Conservation (phyloP, 495 filamentous ascomycete genomes). For the Penicillium mononematosum region DNA sequence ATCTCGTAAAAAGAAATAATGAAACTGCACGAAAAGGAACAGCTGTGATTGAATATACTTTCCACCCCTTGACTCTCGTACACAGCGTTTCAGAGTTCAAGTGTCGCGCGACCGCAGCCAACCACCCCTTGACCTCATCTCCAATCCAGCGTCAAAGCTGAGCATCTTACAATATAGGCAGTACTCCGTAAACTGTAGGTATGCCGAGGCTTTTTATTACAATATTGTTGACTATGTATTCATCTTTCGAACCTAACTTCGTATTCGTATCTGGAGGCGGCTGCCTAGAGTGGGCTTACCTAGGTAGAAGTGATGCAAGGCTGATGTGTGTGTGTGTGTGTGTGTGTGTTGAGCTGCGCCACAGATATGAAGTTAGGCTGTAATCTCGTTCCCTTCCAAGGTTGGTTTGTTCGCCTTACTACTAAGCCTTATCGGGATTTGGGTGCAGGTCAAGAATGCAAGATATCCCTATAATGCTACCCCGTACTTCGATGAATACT, state of each 20-base stretch:
- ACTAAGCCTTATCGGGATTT: not conserved
- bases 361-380: constrained; percentile 10
- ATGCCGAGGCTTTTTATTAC: not conserved
- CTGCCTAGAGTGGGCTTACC: constrained; percentile 6
- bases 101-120: constrained; percentile 13
- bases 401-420: not conserved
- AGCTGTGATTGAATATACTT: constrained; percentile 3
- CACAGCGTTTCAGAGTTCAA: constrained; percentile 10
- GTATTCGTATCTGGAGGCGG: constrained; percentile 11
- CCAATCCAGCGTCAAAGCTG: constrained; percentile 12
- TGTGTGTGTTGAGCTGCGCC: constrained; percentile 5
- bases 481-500: not conserved
- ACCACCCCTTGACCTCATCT: not conserved
- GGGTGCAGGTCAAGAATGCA: not conserved
- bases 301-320: constrained; percentile 4
- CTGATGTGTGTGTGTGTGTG: no score
- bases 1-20: not conserved
- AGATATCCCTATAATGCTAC: not conserved
- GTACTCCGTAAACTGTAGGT: not conserved
- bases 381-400: not conserved
- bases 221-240: not conserved
- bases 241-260: not conserved
- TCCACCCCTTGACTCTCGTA: not conserved
- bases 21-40: not conserved
- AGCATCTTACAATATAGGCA: not conserved